Evolutionary conservation across 2,329 filamentous ascomycete species (phyloP).

Genomic region (Coniochaeta pulveracea): DNA sequence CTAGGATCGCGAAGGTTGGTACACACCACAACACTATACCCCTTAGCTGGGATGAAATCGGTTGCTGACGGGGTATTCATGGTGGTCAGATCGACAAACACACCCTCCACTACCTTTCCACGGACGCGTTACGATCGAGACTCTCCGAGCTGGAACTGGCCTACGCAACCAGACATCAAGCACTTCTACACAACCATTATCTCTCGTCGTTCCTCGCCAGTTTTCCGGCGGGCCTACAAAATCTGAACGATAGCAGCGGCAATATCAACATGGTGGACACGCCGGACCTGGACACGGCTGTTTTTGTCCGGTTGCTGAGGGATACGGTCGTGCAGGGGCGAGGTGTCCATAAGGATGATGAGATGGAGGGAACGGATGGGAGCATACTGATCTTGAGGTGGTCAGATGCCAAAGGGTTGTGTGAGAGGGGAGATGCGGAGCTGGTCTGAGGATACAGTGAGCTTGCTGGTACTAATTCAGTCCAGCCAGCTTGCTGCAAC

Average conservation of each 20-base stretch:
- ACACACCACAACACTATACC: too few species aligned
- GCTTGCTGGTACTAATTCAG: too few species aligned
- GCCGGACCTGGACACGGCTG: slow-evolving; percentile 71
- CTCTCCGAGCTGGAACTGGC: slow-evolving; percentile 68
- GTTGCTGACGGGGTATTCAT: slow-evolving; percentile 2
- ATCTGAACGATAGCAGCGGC: slow-evolving; percentile 81
- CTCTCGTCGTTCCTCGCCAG: slow-evolving; percentile 70
- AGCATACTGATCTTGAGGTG: slow-evolving; percentile 59
- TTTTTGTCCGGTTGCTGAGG: slow-evolving; percentile 67
- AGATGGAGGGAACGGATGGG: slow-evolving; percentile 42
- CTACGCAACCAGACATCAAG: slow-evolving; percentile 78
- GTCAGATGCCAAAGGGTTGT: slow-evolving; percentile 58
- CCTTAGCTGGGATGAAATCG: too few species aligned
- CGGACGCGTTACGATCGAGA: slow-evolving; percentile 39
- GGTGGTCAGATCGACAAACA: slow-evolving; percentile 58
- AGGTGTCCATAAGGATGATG: slow-evolving; percentile 53
- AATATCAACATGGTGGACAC: slow-evolving; percentile 87
- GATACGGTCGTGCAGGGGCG: slow-evolving; percentile 47
- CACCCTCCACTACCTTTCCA: slow-evolving; percentile 60
- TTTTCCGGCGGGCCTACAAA: slow-evolving; percentile 69
- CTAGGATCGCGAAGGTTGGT: slow-evolving; percentile 73
- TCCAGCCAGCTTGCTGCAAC: too few species aligned
- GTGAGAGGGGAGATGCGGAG: slow-evolving; percentile 44
- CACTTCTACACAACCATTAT: slow-evolving; percentile 77
- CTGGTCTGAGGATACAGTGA: slow-evolving; percentile 41